phyloP scores from a whole-genome alignment of 2,329 filamentous ascomycete species.

The Diaporthe sp. region DNA sequence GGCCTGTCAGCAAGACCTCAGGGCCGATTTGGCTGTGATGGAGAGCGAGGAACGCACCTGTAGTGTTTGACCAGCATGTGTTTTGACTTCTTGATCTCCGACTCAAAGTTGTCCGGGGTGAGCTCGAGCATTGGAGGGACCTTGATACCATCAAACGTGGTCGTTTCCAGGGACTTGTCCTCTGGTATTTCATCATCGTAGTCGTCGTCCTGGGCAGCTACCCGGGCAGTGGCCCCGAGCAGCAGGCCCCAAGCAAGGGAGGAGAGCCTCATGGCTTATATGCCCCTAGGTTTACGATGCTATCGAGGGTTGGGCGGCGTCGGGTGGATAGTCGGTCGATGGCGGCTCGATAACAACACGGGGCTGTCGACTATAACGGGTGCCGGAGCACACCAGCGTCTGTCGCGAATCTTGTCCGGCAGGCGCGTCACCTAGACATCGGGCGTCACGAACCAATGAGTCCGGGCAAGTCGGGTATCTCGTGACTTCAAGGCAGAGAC shows the following conservation, averaged over 20 bases:
- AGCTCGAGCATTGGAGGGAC: conserved; percentile 75
- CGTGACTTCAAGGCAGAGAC: not conserved
- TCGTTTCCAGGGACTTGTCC: conserved; percentile 54
- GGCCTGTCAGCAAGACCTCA: conserved; percentile 42
- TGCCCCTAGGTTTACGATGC: conserved; percentile 17
- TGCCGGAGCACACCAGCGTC: conserved; percentile 31
- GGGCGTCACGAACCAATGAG: not conserved
- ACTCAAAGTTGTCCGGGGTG: conserved; percentile 65
- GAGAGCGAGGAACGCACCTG: conserved; percentile 60
- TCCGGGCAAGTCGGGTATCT: not conserved
- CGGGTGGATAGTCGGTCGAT: not conserved
- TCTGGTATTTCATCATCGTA: conserved; percentile 48
- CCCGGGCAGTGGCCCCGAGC: conserved; percentile 56
- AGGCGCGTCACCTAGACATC: conserved; percentile 27
- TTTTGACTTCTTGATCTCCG: conserved; percentile 63
- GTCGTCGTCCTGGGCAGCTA: conserved; percentile 41
- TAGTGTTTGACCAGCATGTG: conserved; percentile 72
- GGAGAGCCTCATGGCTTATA: conserved; percentile 54
- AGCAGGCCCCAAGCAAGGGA: conserved; percentile 53
- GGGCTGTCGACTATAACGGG: conserved; percentile 23
- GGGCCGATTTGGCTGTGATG: conserved; percentile 22
- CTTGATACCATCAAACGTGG: conserved; percentile 72
- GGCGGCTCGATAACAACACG: conserved; percentile 17
- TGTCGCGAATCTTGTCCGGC: conserved; percentile 24
- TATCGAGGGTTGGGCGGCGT: not conserved